Conservation (phyloP, 2,329 filamentous ascomycete species). For the Epichloe sylvatica region DNA sequence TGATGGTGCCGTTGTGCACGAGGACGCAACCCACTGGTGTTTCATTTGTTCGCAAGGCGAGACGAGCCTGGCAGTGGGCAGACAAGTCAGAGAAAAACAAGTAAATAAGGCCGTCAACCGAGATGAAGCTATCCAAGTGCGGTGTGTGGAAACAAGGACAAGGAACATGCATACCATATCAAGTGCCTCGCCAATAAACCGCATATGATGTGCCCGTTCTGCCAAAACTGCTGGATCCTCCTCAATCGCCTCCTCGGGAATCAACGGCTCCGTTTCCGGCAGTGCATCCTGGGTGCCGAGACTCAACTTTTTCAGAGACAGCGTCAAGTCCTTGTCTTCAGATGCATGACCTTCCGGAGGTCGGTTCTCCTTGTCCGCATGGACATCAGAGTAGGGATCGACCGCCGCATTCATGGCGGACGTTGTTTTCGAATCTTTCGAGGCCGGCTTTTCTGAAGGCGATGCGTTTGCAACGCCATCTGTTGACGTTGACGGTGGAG, state of each 20-base stretch:
- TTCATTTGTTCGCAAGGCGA: slow-evolving; percentile 74
- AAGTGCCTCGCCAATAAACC: slow-evolving; percentile 75
- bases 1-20: slow-evolving; percentile 63
- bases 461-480: slow-evolving; percentile 3
- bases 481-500: slow-evolving; percentile 4
- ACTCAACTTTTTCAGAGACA: slow-evolving; percentile 10
- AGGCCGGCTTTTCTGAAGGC: slow-evolving; percentile 2
- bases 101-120: too few species aligned
- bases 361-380: slow-evolving; percentile 19
- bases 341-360: slow-evolving; percentile 6
- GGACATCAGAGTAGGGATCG: background rate
- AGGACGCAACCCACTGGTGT: slow-evolving; percentile 95
- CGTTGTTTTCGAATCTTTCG: background rate
- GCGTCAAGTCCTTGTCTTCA: slow-evolving; percentile 1
- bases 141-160: background rate
- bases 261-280: background rate
- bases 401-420: slow-evolving; percentile 6
- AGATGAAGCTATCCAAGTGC: too few species aligned
- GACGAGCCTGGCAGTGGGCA: slow-evolving; percentile 50
- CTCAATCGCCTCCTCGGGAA: background rate
- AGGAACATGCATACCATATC: slow-evolving; percentile 54
- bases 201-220: slow-evolving; percentile 22
- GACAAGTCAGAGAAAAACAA: too few species aligned
- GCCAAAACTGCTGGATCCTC: slow-evolving; percentile 17
- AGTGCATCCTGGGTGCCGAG: slow-evolving; percentile 6